Percentiles rank a stretch among this genome's conserved stretches.
phyloP scores from a whole-genome alignment of 371 early-diverging fungal genomes.

The Lichtheimia ramosa region DNA sequence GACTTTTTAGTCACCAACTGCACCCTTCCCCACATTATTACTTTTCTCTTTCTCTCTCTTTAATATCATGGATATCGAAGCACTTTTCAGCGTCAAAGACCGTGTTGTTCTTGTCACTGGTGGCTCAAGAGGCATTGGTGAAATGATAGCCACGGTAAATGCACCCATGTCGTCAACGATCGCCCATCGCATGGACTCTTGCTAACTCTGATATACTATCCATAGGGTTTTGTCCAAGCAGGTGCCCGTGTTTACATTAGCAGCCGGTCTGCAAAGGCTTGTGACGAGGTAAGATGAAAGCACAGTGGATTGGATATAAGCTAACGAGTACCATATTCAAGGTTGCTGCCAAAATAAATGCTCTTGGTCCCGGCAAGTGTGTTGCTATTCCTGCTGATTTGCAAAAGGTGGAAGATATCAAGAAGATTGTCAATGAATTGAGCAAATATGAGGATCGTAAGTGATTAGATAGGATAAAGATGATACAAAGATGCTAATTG shows the following conservation, averaged over 20 bases:
- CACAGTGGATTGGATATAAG: not conserved
- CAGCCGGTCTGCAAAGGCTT: slow-evolving; percentile 62
- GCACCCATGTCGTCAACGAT: not conserved
- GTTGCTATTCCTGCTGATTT: slow-evolving; percentile 79
- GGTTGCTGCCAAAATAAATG: slow-evolving; percentile 58
- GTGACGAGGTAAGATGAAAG: slow-evolving; percentile 51
- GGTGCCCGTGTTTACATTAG: slow-evolving; percentile 80
- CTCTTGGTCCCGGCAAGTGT: slow-evolving; percentile 71
- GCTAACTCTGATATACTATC: not conserved
- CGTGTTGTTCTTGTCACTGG: slow-evolving; percentile 95
- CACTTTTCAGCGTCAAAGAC: slow-evolving; percentile 79
- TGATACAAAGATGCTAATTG: not conserved
- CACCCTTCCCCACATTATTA: not conserved
- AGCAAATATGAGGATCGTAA: slow-evolving; percentile 59
- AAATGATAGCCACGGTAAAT: slow-evolving; percentile 66
- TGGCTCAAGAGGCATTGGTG: slow-evolving; percentile 80
- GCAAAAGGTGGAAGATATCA: slow-evolving; percentile 59
- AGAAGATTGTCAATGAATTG: slow-evolving; percentile 63
- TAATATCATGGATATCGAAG: slow-evolving; percentile 49
- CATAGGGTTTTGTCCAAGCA: slow-evolving; percentile 68
- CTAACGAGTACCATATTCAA: not conserved
- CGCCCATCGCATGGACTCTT: too few relatives aligned
- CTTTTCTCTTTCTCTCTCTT: not conserved
- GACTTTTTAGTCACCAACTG: not conserved
- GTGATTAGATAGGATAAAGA: not conserved